Evolutionary conservation across 192 early-diverging fungal species (phyloP).

Genomic region (Entomortierella lignicola): DNA sequence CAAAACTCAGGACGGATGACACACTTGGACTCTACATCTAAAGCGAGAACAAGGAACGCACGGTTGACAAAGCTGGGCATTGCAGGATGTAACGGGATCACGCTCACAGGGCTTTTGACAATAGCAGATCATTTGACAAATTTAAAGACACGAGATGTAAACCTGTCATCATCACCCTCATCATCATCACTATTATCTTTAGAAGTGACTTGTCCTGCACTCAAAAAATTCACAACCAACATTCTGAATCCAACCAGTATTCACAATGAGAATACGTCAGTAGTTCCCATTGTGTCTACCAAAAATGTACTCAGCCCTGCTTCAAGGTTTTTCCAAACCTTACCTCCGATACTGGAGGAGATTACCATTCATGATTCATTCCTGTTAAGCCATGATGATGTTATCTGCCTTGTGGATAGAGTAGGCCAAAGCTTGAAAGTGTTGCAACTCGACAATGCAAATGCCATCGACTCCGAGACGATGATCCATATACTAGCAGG

Average conservation of each 20-base stretch:
- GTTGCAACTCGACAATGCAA: constrained; percentile 25
- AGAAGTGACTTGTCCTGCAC: constrained; percentile 31
- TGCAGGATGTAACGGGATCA: constrained; percentile 37
- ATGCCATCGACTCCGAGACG: constrained; percentile 24
- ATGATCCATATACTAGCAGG: constrained; percentile 17
- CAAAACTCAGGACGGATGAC: constrained; percentile 10
- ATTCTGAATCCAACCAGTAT: no score
- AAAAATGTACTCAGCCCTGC: background rate
- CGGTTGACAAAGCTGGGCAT: constrained; percentile 20
- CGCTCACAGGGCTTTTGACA: constrained; percentile 14
- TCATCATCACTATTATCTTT: constrained; percentile 28
- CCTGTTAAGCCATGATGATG: constrained; percentile 15
- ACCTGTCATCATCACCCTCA: constrained; percentile 8
- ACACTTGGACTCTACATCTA: background rate
- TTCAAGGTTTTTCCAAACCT: constrained; percentile 16
- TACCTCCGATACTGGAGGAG: constrained; percentile 35
- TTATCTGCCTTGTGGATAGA: constrained; percentile 24
- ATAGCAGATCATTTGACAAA: constrained; percentile 1
- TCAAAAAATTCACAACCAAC: background rate
- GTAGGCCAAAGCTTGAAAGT: constrained; percentile 15
- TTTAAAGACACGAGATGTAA: background rate
- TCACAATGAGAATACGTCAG: background rate
- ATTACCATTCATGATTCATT: constrained; percentile 32
- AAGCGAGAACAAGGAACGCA: constrained; percentile 11
- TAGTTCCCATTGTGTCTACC: background rate